A percentile compares a stretch with the other conserved stretches of the same genome.
These are phyloP conservation scores for Chrysosporium keratinophilum DNA, from an alignment of 2,329 filamentous ascomycete genomes.

Conservation along the genomic window DNA sequence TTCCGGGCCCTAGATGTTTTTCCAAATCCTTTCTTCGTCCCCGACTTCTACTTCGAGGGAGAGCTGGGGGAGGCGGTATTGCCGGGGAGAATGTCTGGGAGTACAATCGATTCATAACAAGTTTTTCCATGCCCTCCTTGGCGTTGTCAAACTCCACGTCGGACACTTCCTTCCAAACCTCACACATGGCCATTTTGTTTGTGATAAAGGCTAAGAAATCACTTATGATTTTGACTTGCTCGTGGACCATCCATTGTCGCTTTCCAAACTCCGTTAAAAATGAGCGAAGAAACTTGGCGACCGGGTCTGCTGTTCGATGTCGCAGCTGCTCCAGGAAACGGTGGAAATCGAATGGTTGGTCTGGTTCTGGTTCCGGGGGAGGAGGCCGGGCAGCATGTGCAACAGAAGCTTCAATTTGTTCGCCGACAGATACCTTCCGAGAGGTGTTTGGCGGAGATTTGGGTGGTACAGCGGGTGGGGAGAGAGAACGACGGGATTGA, in stretches of 20 bases:
- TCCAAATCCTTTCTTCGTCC: slow-evolving; percentile 59
- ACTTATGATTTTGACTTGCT: slow-evolving; percentile 96
- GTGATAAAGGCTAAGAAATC: slow-evolving; percentile 95
- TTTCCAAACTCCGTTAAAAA: slow-evolving; percentile 93
- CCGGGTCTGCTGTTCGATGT: slow-evolving; percentile 94
- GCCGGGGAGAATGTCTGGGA: slow-evolving; percentile 92
- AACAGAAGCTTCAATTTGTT: slow-evolving; percentile 27
- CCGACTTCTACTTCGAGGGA: slow-evolving; percentile 49
- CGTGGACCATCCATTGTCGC: slow-evolving; percentile 98
- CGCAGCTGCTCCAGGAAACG: slow-evolving; percentile 90
- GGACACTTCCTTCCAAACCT: slow-evolving; percentile 91
- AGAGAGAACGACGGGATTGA: slow-evolving; percentile 11
- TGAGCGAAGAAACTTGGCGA: slow-evolving; percentile 88
- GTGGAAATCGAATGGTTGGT: slow-evolving; percentile 92
- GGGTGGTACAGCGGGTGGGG: slow-evolving; percentile 21
- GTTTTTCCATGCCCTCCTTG: slow-evolving; percentile 96
- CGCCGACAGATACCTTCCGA: slow-evolving; percentile 18
- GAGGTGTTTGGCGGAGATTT: slow-evolving; percentile 19
- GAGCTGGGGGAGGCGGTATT: slow-evolving; percentile 68
- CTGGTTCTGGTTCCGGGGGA: slow-evolving; percentile 68
- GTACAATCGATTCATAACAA: slow-evolving; percentile 97
- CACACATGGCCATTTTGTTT: slow-evolving; percentile 95
- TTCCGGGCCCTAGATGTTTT: slow-evolving; percentile 63
- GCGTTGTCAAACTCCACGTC: slow-evolving; percentile 98
- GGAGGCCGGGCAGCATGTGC: slow-evolving; percentile 45